Evolutionary conservation across 768 basidiomycete species (phyloP), one percentile per base, ranked within the genome.

Genomic region (Suillus luteus): DNA sequence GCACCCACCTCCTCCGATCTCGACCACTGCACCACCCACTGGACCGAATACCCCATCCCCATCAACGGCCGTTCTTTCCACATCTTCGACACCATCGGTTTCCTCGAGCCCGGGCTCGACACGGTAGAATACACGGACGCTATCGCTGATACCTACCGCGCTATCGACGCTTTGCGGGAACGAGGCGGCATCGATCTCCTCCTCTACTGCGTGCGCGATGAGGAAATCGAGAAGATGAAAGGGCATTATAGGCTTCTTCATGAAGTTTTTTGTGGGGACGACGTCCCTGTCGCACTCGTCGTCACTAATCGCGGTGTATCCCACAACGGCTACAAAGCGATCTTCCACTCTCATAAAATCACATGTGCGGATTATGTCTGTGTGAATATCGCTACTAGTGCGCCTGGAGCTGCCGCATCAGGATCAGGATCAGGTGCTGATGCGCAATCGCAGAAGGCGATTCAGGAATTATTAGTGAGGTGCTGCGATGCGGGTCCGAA

Each of bases 201-300:
- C n/a, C 66, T 82, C 3, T 80, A 75, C 61, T 76, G 76, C 59
- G 72, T 80, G 63, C 75, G 77, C n/a, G 77, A 70, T 22, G 77
- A 78, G 2, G 69, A 75, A n/a, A 78, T 75, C 22, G 67, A 72
- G 27, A 73, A 70, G 49, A 80, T 81, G 57, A 33, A 19, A 31
- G 70, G 62, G 15, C 10, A 55, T 61, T 81, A 78, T 67, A 71
- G 69, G 64, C 59, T 81, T 8, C 71, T 81, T 66, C 64, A 72
- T 38, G 71, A 77, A 38, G 72, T 81, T 51, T 75, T 82, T 57
- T 81, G 80, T 59, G 68, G 67, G 14, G 65, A 70, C 24, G 61
- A 68, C 12, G 81, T 78, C 1, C 78, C 75, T 7, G 73, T 78
- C 46, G 72, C 77, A 8, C 65, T 82, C 22, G 72, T 78, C 54